A percentile compares a stretch with the other conserved stretches of the same genome.
Evolutionary conservation across 352 stramenopile genomes (phyloP).

Genomic region (Pythium phragmiticola): DNA sequence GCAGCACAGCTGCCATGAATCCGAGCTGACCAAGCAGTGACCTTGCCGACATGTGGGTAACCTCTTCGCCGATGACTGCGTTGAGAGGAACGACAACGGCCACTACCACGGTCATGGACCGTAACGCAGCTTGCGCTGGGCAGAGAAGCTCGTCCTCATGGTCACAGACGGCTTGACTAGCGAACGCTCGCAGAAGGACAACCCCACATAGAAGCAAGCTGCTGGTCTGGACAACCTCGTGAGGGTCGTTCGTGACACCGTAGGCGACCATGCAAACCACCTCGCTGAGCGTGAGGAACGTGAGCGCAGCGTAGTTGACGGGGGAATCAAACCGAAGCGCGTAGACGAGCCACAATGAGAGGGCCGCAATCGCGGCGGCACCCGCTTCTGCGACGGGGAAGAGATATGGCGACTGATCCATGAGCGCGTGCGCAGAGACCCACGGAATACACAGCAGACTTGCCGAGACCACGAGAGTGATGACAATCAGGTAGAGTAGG

Average conservation of each 20-base stretch:
- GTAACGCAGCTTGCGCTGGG: not conserved
- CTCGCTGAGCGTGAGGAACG: conserved; percentile 16
- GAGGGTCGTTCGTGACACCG: not conserved
- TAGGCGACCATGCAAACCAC: not conserved
- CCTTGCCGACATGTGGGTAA: not conserved
- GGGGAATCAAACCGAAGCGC: conserved; percentile 22
- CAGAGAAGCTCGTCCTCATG: not conserved
- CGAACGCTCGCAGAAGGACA: not conserved
- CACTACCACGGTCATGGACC: not conserved
- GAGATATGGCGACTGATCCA: conserved; percentile 5
- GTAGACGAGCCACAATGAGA: conserved; percentile 27
- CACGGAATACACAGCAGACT: not conserved
- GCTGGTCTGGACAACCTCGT: not conserved
- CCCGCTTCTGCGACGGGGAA: not conserved
- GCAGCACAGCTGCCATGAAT: not conserved
- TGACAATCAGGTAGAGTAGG: conserved; percentile 1
- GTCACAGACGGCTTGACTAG: not conserved
- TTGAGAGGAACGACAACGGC: not conserved
- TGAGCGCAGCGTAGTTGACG: conserved; percentile 16
- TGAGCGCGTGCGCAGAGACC: conserved; percentile 1
- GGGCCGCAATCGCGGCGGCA: not conserved
- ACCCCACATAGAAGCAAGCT: conserved; percentile 1
- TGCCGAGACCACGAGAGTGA: not conserved
- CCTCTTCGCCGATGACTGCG: not conserved
- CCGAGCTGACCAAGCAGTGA: not conserved